phyloP scores from a whole-genome alignment of 2,329 filamentous ascomycete species.

The Talaromyces sp. region DNA sequence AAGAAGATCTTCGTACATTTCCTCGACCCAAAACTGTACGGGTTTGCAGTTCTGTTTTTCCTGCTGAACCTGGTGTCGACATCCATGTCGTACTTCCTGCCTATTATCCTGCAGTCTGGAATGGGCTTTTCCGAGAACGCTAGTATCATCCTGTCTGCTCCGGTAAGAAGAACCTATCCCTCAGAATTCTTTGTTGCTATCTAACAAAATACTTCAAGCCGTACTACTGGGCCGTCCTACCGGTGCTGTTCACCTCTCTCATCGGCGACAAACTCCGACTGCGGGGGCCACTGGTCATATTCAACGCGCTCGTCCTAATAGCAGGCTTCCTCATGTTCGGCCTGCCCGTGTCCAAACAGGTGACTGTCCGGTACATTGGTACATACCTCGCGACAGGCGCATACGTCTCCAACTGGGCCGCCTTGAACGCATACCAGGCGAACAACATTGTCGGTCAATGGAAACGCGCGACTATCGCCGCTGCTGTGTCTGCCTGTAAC shows the following conservation, averaged over 20 bases:
- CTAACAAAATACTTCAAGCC: conserved; percentile 32
- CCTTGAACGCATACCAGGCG: conserved; percentile 56
- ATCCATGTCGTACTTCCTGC: conserved; percentile 59
- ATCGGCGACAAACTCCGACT: conserved; percentile 56
- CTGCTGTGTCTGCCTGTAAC: conserved; percentile 55
- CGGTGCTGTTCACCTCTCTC: conserved; percentile 57
- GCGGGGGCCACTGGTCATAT: conserved; percentile 57
- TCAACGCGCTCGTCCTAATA: conserved; percentile 59
- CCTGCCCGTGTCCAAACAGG: conserved; percentile 47
- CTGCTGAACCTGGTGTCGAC: conserved; percentile 62
- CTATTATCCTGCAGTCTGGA: conserved; percentile 51
- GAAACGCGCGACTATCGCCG: conserved; percentile 59
- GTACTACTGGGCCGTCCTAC: conserved; percentile 62
- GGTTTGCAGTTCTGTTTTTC: conserved; percentile 60
- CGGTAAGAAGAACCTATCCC: conserved; percentile 27
- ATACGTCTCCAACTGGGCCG: conserved; percentile 65
- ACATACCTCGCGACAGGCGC: conserved; percentile 62
- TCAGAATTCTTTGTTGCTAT: background rate
- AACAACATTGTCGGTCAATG: conserved; percentile 61
- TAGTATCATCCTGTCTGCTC: conserved; percentile 58
- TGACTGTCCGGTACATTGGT: conserved; percentile 58
- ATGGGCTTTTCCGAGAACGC: conserved; percentile 49
- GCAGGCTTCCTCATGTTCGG: conserved; percentile 61
- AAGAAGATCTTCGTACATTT: conserved; percentile 51
- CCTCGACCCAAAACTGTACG: conserved; percentile 57